Evolutionary conservation across 345 rosid species (phyloP).

Genomic region (Corchorus capsularis): DNA sequence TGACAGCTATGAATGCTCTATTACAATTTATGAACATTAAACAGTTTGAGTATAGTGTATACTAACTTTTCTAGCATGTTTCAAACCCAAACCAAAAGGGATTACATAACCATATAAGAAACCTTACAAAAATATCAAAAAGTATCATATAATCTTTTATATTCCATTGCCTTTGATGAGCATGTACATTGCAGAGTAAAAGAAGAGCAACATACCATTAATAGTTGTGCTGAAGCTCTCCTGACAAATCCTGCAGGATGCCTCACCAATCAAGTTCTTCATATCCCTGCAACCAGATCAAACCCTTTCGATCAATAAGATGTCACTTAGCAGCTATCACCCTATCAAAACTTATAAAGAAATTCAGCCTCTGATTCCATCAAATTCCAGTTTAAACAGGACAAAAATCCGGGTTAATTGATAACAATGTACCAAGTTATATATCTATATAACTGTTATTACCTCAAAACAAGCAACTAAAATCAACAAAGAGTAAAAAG

Average conservation of each 20-base stretch:
- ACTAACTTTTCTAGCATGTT: neutral
- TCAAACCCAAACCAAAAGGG: too few relatives aligned
- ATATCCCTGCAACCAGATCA: slow-evolving; percentile 56
- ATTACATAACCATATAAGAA: too few relatives aligned
- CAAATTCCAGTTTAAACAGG: neutral
- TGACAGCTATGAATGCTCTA: too few relatives aligned
- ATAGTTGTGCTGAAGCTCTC: slow-evolving; percentile 80
- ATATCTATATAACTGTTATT: neutral
- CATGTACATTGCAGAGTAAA: neutral
- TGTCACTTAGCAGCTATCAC: neutral
- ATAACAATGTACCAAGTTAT: neutral
- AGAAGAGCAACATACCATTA: slow-evolving; percentile 51
- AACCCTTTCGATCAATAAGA: too few relatives aligned
- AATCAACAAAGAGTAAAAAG: neutral
- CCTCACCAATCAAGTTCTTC: slow-evolving; percentile 82
- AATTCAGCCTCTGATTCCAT: neutral
- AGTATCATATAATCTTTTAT: neutral
- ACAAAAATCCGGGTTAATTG: neutral
- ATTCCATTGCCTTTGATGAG: neutral
- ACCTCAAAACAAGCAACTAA: neutral
- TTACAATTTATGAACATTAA: neutral
- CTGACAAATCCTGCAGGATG: slow-evolving; percentile 76
- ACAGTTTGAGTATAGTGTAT: neutral
- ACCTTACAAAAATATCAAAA: neutral
- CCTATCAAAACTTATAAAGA: neutral